These are phyloP conservation scores for Cymbidium sinense DNA, from an alignment of 106 monocot species.

Conservation along the genomic window DNA sequence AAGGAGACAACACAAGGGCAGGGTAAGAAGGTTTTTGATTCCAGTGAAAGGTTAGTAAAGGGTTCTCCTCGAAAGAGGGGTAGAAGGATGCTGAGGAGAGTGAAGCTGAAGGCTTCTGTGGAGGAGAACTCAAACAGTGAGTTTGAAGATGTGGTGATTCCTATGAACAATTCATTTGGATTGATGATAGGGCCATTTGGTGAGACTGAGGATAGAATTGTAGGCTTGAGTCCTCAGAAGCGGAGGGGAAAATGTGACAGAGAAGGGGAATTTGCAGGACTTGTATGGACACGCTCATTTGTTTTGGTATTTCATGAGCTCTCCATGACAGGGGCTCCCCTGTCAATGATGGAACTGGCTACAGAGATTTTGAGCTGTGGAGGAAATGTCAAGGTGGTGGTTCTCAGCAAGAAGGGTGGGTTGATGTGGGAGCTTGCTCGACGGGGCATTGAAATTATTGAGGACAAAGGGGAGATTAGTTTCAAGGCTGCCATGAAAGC, in stretches of 20 bases:
- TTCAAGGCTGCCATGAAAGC: slow-evolving; percentile 69
- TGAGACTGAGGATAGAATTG: slow-evolving; percentile 55
- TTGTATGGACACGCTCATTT: slow-evolving; percentile 66
- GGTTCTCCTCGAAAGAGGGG: slow-evolving; percentile 18
- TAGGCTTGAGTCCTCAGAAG: slow-evolving; percentile 63
- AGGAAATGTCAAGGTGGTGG: slow-evolving; percentile 62
- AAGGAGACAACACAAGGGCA: slow-evolving; percentile 9
- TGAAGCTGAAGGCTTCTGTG: slow-evolving; percentile 14
- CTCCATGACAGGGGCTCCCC: slow-evolving; percentile 91
- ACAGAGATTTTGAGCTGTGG: slow-evolving; percentile 84
- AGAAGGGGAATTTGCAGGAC: slow-evolving; percentile 48
- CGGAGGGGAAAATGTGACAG: slow-evolving; percentile 60
- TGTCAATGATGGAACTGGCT: slow-evolving; percentile 95
- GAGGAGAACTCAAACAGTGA: slow-evolving; percentile 18
- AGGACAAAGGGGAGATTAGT: slow-evolving; percentile 56
- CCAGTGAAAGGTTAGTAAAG: slow-evolving; percentile 16
- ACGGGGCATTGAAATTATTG: slow-evolving; percentile 73
- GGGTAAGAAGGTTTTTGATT: slow-evolving; percentile 9
- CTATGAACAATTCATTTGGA: slow-evolving; percentile 73
- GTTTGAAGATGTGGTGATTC: slow-evolving; percentile 43
- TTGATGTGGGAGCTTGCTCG: slow-evolving; percentile 60
- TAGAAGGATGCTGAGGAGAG: slow-evolving; percentile 20
- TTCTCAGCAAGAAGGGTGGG: slow-evolving; percentile 78
- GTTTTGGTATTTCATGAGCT: slow-evolving; percentile 89
- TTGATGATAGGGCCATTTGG: slow-evolving; percentile 78